These are phyloP conservation scores for Hypoxylon crocopeplum DNA, from an alignment of 495 filamentous ascomycete species.

Conservation along the genomic window DNA sequence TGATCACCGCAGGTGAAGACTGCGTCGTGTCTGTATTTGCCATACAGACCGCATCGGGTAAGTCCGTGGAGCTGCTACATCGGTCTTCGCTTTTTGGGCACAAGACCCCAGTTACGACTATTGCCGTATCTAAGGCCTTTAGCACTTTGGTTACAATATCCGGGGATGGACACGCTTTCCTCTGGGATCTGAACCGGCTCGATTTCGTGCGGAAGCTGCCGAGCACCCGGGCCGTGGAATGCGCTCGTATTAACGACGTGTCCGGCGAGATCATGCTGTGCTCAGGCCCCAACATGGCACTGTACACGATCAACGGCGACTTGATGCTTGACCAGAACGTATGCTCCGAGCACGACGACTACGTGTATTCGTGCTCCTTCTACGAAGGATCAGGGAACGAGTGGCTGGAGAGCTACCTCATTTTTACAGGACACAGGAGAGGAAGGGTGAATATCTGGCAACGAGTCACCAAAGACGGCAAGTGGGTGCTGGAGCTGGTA, in stretches of 20 bases:
- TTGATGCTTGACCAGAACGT: constrained; percentile 80
- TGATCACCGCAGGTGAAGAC: constrained; percentile 90
- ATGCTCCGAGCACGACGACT: constrained; percentile 74
- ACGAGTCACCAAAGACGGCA: constrained; percentile 49
- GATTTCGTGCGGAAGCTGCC: constrained; percentile 82
- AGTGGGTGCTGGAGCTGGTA: constrained; percentile 63
- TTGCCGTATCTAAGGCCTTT: constrained; percentile 87
- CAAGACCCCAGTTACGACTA: constrained; percentile 75
- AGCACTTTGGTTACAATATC: constrained; percentile 84
- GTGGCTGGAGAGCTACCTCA: constrained; percentile 85
- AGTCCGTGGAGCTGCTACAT: constrained; percentile 80
- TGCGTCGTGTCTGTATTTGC: constrained; percentile 88
- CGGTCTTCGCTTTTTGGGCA: constrained; percentile 87
- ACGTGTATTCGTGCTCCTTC: constrained; percentile 81
- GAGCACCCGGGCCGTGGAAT: constrained; percentile 59
- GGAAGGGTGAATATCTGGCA: constrained; percentile 83
- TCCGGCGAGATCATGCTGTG: constrained; percentile 88
- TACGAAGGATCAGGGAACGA: constrained; percentile 93
- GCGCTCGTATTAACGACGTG: constrained; percentile 85
- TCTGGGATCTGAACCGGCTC: constrained; percentile 93
- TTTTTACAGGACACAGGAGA: constrained; percentile 86
- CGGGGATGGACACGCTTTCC: constrained; percentile 77
- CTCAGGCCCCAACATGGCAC: constrained; percentile 69
- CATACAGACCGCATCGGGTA: constrained; percentile 60
- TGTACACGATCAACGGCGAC: constrained; percentile 92